These are phyloP conservation scores for Cryptococcus deneoformans DNA, from an alignment of 1,284 basidiomycete genomes.

Conservation along the genomic window DNA sequence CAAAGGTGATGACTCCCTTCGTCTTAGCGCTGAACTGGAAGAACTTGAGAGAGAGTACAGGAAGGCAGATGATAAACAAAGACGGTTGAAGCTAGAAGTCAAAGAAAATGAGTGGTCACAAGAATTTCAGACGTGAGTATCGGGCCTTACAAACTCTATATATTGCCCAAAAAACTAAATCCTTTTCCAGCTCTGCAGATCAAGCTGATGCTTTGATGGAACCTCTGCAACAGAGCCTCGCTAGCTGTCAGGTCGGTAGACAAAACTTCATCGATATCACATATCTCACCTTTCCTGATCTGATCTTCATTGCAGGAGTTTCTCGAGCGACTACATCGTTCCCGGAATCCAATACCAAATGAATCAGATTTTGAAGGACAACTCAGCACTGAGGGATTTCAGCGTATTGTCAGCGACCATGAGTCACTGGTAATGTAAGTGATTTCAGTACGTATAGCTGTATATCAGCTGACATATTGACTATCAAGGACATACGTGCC, in stretches of 20 bases:
- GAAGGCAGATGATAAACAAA: slow-evolving; percentile 71
- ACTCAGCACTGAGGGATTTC: slow-evolving; percentile 25
- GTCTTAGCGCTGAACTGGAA: slow-evolving; percentile 1
- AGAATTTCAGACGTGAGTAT: slow-evolving; percentile 78
- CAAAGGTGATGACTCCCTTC: too few species aligned
- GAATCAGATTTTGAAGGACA: slow-evolving; percentile 21
- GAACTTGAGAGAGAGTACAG: slow-evolving; percentile 64
- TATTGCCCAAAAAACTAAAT: background rate
- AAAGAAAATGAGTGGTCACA: slow-evolving; percentile 95
- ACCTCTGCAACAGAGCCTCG: slow-evolving; percentile 70
- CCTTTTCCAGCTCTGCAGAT: slow-evolving; percentile 51
- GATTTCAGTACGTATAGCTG: background rate
- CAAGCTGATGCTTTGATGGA: slow-evolving; percentile 97
- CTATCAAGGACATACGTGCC: slow-evolving; percentile 64
- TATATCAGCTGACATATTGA: slow-evolving; percentile 54
- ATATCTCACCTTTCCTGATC: too few species aligned
- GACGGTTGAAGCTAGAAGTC: slow-evolving; percentile 78
- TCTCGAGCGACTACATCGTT: slow-evolving; percentile 25
- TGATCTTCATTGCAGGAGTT: slow-evolving; percentile 17
- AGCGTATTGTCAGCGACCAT: slow-evolving; percentile 25
- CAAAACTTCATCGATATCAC: background rate
- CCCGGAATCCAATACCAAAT: slow-evolving; percentile 21
- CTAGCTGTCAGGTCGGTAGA: slow-evolving; percentile 22
- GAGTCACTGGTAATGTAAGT: slow-evolving; percentile 17
- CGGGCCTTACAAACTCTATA: background rate